Conservation (phyloP, 2,329 filamentous ascomycete species). For the Nothopassalora personata region DNA sequence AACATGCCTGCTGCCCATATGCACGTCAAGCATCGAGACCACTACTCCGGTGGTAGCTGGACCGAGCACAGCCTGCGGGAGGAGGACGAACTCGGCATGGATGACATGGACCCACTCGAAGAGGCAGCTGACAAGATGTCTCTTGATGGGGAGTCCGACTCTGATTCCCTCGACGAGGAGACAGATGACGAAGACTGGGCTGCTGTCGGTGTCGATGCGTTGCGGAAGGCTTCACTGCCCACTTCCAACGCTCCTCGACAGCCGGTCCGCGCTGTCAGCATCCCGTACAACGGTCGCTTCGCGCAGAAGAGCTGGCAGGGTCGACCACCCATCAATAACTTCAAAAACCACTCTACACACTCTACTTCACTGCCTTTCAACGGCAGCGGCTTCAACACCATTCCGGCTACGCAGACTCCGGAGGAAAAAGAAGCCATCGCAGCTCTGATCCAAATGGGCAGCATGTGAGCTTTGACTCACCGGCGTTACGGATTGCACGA, state of each 20-base stretch:
- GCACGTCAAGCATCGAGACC: slow-evolving; percentile 25
- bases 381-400: slow-evolving; percentile 6
- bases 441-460: slow-evolving; percentile 74
- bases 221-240: slow-evolving; percentile 58
- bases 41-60: slow-evolving; percentile 53
- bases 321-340: slow-evolving; percentile 19
- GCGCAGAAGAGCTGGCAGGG: slow-evolving; percentile 23
- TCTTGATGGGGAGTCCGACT: slow-evolving; percentile 64
- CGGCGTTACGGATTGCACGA: slow-evolving; percentile 11
- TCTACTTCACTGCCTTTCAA: slow-evolving; percentile 23
- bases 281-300: slow-evolving; percentile 25
- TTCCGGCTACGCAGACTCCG: slow-evolving; percentile 42
- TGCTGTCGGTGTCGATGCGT: slow-evolving; percentile 75
- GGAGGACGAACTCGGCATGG: slow-evolving; percentile 51
- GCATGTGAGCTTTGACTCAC: slow-evolving; percentile 41
- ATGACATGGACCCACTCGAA: slow-evolving; percentile 64
- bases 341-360: slow-evolving; percentile 6
- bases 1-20: slow-evolving; percentile 27
- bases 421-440: slow-evolving; percentile 79
- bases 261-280: slow-evolving; percentile 27
- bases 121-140: slow-evolving; percentile 96
- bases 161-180: slow-evolving; percentile 51
- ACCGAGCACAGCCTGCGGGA: slow-evolving; percentile 66
- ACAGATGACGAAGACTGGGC: slow-evolving; percentile 98
- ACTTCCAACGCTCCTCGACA: slow-evolving; percentile 24